Conservation (phyloP, 2,329 filamentous ascomycete species). For the Hypoxylon sp. region DNA sequence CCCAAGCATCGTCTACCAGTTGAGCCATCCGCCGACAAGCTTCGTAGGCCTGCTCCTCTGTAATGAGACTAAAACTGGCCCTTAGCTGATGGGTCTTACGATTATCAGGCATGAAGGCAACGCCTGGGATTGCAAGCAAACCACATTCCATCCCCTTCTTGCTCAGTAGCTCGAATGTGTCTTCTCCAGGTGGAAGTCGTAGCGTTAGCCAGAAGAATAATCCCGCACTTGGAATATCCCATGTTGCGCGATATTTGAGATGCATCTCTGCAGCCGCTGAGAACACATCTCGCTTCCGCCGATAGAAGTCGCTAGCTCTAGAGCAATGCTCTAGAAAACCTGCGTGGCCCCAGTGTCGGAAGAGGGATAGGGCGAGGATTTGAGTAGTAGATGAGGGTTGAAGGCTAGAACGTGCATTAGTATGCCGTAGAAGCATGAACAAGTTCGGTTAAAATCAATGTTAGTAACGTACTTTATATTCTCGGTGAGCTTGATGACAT, state of each 20-base stretch:
- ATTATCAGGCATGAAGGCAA: slow-evolving; percentile 26
- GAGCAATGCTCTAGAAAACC: slow-evolving; percentile 23
- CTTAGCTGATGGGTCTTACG: slow-evolving; percentile 17
- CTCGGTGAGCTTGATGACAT: slow-evolving; percentile 27
- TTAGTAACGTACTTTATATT: slow-evolving; percentile 18
- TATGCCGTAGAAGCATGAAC: background rate
- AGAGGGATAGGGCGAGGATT: slow-evolving; percentile 15
- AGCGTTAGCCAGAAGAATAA: slow-evolving; percentile 26
- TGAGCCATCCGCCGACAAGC: slow-evolving; percentile 19
- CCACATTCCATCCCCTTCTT: slow-evolving; percentile 20
- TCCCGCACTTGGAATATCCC: slow-evolving; percentile 22
- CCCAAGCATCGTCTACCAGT: slow-evolving; percentile 22
- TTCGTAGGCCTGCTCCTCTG: slow-evolving; percentile 23
- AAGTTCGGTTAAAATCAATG: background rate
- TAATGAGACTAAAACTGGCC: slow-evolving; percentile 20
- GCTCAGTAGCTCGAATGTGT: slow-evolving; percentile 22
- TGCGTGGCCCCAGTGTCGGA: slow-evolving; percentile 19
- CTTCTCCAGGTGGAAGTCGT: slow-evolving; percentile 18
- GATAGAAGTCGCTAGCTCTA: slow-evolving; percentile 19
- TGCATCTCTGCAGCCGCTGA: slow-evolving; percentile 12
- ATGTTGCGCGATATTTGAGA: slow-evolving; percentile 19
- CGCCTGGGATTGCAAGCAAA: slow-evolving; percentile 21
- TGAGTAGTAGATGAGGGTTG: slow-evolving; percentile 26
- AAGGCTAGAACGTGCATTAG: slow-evolving; percentile 9
- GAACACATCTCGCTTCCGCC: slow-evolving; percentile 18